These are phyloP conservation scores for Candolleomyces aberdarensis DNA, from an alignment of 768 basidiomycete genomes.

Conservation along the genomic window DNA sequence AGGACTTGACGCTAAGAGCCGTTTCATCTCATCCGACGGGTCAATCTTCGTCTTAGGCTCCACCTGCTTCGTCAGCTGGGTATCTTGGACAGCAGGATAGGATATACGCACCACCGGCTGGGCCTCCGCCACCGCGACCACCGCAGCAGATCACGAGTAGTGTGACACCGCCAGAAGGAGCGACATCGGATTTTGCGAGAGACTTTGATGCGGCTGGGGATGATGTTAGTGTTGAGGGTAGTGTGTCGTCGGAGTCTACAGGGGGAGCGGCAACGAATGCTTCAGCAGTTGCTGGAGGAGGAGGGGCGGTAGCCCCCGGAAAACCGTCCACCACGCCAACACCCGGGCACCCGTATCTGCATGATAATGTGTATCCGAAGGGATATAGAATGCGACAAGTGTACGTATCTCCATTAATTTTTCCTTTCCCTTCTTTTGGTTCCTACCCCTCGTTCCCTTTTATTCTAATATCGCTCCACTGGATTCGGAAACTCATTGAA, in stretches of 20 bases:
- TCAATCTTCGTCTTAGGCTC: background rate
- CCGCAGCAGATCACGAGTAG: background rate
- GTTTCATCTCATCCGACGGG: background rate
- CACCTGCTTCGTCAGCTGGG: background rate
- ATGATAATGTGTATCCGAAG: slow-evolving; percentile 61
- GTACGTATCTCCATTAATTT: slow-evolving; percentile 32
- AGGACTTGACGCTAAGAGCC: background rate
- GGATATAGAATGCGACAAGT: slow-evolving; percentile 64
- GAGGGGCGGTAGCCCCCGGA: slow-evolving; percentile 42
- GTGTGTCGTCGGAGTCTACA: background rate
- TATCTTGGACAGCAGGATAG: background rate
- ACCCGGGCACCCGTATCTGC: slow-evolving; percentile 66
- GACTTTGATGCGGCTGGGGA: slow-evolving; percentile 55
- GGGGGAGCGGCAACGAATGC: background rate
- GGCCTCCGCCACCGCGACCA: background rate
- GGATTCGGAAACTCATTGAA: background rate
- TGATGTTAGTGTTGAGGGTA: slow-evolving; percentile 13
- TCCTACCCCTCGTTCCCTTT: background rate
- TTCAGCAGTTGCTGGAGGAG: background rate
- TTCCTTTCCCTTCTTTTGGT: background rate
- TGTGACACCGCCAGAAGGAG: slow-evolving; percentile 8
- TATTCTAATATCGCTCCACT: background rate
- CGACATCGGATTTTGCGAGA: slow-evolving; percentile 52
- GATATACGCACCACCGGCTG: background rate
- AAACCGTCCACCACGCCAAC: slow-evolving; percentile 58